A percentile compares a stretch with the other conserved stretches of the same genome.
Evolutionary conservation across 306 rosid species (phyloP).

Genomic region (Psophocarpus tetragonolobus): DNA sequence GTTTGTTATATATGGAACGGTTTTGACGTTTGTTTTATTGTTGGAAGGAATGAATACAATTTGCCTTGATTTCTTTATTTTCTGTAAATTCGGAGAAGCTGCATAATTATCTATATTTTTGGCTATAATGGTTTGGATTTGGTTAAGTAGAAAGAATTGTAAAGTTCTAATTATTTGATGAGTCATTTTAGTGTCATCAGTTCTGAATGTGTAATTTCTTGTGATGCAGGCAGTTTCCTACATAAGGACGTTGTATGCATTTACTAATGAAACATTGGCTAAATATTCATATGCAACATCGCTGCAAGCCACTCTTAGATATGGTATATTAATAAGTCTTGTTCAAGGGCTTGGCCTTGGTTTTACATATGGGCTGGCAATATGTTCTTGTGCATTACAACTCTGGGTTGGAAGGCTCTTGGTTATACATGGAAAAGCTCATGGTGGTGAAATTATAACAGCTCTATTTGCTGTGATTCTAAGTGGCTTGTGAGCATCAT

Average conservation of each 20-base stretch:
- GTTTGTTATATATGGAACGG: not conserved
- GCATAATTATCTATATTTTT: conserved; percentile 12
- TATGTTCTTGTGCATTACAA: conserved; percentile 99
- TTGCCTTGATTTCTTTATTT: conserved; percentile 22
- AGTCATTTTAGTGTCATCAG: conserved; percentile 9
- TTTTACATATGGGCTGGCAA: conserved; percentile 98
- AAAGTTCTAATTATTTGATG: conserved; percentile 25
- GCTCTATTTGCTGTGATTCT: conserved; percentile 95
- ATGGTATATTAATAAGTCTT: conserved; percentile 97
- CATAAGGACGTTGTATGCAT: conserved; percentile 85
- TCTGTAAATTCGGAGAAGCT: conserved; percentile 11
- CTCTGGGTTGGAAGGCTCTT: conserved; percentile 98
- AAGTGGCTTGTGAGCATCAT: conserved; percentile 93
- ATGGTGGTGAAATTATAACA: conserved; percentile 95
- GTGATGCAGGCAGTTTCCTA: conserved; percentile 91
- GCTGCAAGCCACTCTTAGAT: conserved; percentile 96
- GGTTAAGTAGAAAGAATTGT: conserved; percentile 17
- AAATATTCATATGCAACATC: conserved; percentile 99
- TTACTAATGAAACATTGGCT: conserved; percentile 96
- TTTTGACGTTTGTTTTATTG: conserved; percentile 18
- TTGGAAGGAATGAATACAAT: conserved; percentile 14
- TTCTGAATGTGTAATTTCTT: conserved; percentile 40
- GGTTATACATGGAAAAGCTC: conserved; percentile 59
- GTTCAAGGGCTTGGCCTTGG: conserved; percentile 99
- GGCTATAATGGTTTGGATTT: conserved; percentile 19